Evolutionary conservation across 306 rosid genomes (phyloP).

Genomic region (Albizia julibrissin): DNA sequence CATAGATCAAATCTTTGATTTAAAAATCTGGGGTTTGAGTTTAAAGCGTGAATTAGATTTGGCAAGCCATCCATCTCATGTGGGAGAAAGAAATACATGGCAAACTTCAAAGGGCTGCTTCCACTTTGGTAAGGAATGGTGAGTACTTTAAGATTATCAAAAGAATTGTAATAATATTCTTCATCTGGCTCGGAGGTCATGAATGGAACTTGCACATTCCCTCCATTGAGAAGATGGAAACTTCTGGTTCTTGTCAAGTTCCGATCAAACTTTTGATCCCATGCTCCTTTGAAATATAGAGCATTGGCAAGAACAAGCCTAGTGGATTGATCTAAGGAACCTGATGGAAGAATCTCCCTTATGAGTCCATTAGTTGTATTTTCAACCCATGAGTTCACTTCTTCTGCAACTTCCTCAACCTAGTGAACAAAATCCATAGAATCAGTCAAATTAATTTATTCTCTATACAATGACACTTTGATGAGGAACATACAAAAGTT

Average conservation of each 20-base stretch:
- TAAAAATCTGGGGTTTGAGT: neutral
- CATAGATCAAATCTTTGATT: neutral
- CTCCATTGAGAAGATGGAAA: conserved; percentile 29
- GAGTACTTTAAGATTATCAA: conserved; percentile 14
- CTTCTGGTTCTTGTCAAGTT: neutral
- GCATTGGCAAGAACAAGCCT: conserved; percentile 32
- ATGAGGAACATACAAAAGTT: too few relatives aligned
- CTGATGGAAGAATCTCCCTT: neutral
- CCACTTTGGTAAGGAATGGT: conserved; percentile 18
- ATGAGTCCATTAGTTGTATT: conserved; percentile 19
- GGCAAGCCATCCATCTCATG: conserved; percentile 31
- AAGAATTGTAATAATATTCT: neutral
- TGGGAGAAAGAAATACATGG: conserved; percentile 40
- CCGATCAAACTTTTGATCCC: conserved; percentile 19
- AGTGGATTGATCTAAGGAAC: neutral
- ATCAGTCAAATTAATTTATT: neutral
- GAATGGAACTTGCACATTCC: conserved; percentile 20
- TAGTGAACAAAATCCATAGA: neutral
- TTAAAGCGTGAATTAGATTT: conserved; percentile 1
- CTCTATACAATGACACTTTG: too few relatives aligned
- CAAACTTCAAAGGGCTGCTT: neutral
- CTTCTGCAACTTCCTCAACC: neutral
- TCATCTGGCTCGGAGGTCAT: neutral
- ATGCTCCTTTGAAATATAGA: conserved; percentile 36
- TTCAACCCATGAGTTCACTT: conserved; percentile 29